Evolutionary conservation across 108 stramenopile species (phyloP).

Genomic region (Fistulifera solaris): DNA sequence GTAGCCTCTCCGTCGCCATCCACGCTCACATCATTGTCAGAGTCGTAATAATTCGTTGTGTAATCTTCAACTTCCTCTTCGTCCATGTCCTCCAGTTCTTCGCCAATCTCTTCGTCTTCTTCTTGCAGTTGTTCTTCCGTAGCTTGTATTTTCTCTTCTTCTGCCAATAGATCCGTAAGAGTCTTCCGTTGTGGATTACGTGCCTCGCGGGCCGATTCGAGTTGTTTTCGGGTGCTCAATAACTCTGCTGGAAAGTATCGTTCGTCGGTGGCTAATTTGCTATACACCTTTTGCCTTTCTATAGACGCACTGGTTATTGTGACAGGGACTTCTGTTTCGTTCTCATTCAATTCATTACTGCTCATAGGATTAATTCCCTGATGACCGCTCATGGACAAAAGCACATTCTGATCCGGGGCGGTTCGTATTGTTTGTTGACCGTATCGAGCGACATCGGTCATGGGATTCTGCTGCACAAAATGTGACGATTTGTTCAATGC

Average conservation of each 20-base stretch:
- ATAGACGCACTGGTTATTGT: slow-evolving; percentile 17
- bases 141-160: slow-evolving; percentile 3
- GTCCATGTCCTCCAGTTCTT: slow-evolving; percentile 47
- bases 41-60: slow-evolving; percentile 56
- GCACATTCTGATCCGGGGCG: slow-evolving; percentile 18
- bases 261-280: slow-evolving; percentile 27
- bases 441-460: slow-evolving; percentile 55
- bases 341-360: slow-evolving; percentile 8
- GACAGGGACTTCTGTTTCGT: slow-evolving; percentile 6
- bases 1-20: slow-evolving; percentile 49
- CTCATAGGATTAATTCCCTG: no score
- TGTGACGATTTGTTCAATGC: slow-evolving; percentile 46
- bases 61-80: slow-evolving; percentile 73
- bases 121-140: no score
- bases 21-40: slow-evolving; percentile 51
- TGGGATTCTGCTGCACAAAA: slow-evolving; percentile 42
- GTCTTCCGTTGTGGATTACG: background rate
- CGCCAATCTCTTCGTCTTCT: slow-evolving; percentile 27
- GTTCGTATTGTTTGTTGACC: background rate
- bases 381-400: no score
- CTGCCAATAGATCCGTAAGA: background rate
- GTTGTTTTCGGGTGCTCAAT: slow-evolving; percentile 7
- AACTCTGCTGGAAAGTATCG: slow-evolving; percentile 52
- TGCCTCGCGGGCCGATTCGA: slow-evolving; percentile 1
- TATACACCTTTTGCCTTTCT: slow-evolving; percentile 14